Evolutionary conservation across 2,329 filamentous ascomycete genomes (phyloP).

Genomic region (Paracoccidioides brasiliensis): DNA sequence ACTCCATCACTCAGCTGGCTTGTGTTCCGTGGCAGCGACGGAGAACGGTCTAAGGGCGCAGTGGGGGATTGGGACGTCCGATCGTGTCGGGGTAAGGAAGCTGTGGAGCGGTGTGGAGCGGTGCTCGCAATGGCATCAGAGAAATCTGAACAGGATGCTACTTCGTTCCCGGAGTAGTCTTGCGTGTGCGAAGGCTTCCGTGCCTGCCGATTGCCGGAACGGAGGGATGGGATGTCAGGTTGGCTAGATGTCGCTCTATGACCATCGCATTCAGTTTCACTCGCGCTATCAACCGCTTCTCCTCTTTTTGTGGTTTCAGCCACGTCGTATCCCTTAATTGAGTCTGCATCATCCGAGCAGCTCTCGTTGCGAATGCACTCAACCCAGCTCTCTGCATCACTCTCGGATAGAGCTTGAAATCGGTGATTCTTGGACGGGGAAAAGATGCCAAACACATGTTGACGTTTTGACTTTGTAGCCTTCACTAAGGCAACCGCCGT

Average conservation of each 20-base stretch:
- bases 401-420: constrained; percentile 59
- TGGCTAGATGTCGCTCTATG: neutral
- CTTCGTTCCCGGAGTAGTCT: constrained; percentile 50
- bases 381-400: constrained; percentile 79
- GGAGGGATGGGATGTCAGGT: neutral
- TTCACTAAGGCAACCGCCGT: constrained; percentile 82
- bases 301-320: constrained; percentile 54
- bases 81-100: constrained; percentile 15
- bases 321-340: neutral
- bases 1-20: constrained; percentile 49
- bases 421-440: constrained; percentile 85
- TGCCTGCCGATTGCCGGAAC: neutral
- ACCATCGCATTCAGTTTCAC: constrained; percentile 29
- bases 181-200: constrained; percentile 23
- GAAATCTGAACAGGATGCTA: constrained; percentile 75
- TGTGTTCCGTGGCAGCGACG: constrained; percentile 37
- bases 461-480: constrained; percentile 74
- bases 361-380: constrained; percentile 65
- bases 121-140: constrained; percentile 45
- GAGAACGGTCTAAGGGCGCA: constrained; percentile 18
- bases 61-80: constrained; percentile 5
- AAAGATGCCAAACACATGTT: constrained; percentile 85
- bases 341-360: constrained; percentile 48
- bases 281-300: constrained; percentile 24
- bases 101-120: constrained; percentile 18